Evolutionary conservation across 192 early-diverging fungal genomes (phyloP), one percentile per base, ranked within the genome.

Genomic region (Paraglomus occultum): DNA sequence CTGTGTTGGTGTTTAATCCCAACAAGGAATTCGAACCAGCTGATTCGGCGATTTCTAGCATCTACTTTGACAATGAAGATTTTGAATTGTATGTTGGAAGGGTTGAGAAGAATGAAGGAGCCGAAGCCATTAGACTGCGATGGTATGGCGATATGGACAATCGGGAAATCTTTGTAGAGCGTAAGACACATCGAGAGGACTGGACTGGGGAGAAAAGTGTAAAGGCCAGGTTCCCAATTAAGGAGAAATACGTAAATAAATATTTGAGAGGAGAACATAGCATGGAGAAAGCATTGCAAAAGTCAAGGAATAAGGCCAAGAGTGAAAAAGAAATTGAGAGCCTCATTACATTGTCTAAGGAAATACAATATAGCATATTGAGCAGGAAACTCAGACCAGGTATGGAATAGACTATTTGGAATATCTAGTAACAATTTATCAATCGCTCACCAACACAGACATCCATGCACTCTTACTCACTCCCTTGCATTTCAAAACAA

Each of bases 181-280:
- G 96, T 68, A 99, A 99, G 80, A 97, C 93, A 1, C 96, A 98
- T 79, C 89, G 89, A 57, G 96, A 98, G 76, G 94, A 94, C 73
- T 95, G 92, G 94, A 94, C 93, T n/a, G 95, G 96, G 57, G 94
- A 96, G 75, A 92, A 91, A 76, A 85, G 83, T 68, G 93, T 97
- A 68, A 98, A 99, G 76, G 90, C 89, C 43, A 91, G 97, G 53
- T 98, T 99, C 76, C 87, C 91, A 11, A 86, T 99, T 79, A 97
- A 99, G 79, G 97, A 98, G 76, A 94, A 95, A 73, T 84, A 96
- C 74, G 85, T 99, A 51, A 98, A 99, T 77, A 85, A 80, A 57
- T 99, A 91, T 76, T 76, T 97, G 20, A 59, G 74, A 5, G 97
- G 96, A 53, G 74, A 84, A 8, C 91, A 92, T 81, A 87, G 84